Base-by-base conservation (phyloP, 805 yeast genomes). In the Schwanniomyces yamadae region DNA sequence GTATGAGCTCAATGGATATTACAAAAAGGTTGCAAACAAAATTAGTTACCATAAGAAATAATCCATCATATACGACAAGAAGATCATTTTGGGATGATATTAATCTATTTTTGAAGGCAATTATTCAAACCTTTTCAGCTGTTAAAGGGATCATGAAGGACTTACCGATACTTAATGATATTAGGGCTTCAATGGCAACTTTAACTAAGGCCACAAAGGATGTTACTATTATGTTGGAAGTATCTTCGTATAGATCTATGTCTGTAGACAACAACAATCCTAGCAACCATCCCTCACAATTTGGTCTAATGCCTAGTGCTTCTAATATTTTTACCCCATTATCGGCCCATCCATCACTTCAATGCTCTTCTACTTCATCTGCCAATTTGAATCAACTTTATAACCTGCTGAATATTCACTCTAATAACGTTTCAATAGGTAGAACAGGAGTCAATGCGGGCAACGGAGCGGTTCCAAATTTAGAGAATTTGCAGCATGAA, bases 151-250 rank as follows among this genome's bases (percentile, higher is more conserved):
- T 95, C 2, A 83, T 91, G 78, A 75, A 77, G 36, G 96, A 86
- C 45, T 69, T 88, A 39, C 90, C 95, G 0, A 74, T 82, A 11
- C 69, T 91, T 34, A 81, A 84, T 48, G 96, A 86, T 37, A 82
- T 83, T 5, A 68, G 95, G 39, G 81, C 90, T 6, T 78, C 85
- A 5, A 74, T 91, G 61, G 86, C 95, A 0, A 77, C 80, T 23
- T 66, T 91, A 40, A 90, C 97, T 0, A 80, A 87, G 45, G 84
- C 90, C 3, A 87, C 96, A 4, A 91, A 91, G 52, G 98, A 91
- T 52, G 84, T 91, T 11, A 89, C 97, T 0, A 80, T 87, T n/a
- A 70, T 86, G 48, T 63, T 90, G 28, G 96, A 90, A 54, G 61
- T 62, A 4, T 59, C 66, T 1, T 54, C 66, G 1, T 61, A 62